Evolutionary conservation across 164 flowering plant species (phyloP).

Genomic region (Litsea cubeba): DNA sequence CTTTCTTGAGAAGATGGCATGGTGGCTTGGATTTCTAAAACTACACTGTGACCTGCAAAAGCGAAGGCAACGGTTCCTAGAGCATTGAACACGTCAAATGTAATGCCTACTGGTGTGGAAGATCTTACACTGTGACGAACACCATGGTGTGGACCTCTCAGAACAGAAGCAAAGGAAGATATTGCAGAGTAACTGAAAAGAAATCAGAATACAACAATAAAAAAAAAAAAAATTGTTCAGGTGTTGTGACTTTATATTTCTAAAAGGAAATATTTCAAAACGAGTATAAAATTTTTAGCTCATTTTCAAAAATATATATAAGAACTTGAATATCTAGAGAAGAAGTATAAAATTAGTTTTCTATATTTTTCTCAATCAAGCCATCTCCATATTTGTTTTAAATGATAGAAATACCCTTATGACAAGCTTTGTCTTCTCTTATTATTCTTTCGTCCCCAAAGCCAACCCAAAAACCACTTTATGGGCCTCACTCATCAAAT

Average conservation of each 20-base stretch:
- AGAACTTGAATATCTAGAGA: too few relatives aligned
- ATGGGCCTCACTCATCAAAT: too few relatives aligned
- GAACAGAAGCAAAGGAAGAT: slow-evolving; percentile 22
- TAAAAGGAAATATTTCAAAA: neutral
- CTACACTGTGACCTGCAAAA: slow-evolving; percentile 34
- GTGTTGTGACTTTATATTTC: neutral
- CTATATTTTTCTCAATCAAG: too few relatives aligned
- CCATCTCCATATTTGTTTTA: too few relatives aligned
- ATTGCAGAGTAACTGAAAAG: slow-evolving; percentile 27
- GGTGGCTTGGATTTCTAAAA: slow-evolving; percentile 36
- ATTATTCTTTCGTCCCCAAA: too few relatives aligned
- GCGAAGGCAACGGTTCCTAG: slow-evolving; percentile 29
- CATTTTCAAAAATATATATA: neutral
- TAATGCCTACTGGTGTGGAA: slow-evolving; percentile 10
- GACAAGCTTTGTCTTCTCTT: too few relatives aligned
- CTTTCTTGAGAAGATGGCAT: slow-evolving; percentile 27
- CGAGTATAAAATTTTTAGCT: neutral
- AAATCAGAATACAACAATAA: neutral
- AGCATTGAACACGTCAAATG: slow-evolving; percentile 22
- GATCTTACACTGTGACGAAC: slow-evolving; percentile 8
- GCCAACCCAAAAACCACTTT: too few relatives aligned
- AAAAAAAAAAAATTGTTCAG: neutral
- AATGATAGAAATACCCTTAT: too few relatives aligned
- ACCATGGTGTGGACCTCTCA: slow-evolving; percentile 15
- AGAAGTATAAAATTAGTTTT: too few relatives aligned